Percentiles rank a stretch among this genome's conserved stretches.
phyloP scores from a whole-genome alignment of 495 filamentous ascomycete species.

The Astrothelium subdiscretum region DNA sequence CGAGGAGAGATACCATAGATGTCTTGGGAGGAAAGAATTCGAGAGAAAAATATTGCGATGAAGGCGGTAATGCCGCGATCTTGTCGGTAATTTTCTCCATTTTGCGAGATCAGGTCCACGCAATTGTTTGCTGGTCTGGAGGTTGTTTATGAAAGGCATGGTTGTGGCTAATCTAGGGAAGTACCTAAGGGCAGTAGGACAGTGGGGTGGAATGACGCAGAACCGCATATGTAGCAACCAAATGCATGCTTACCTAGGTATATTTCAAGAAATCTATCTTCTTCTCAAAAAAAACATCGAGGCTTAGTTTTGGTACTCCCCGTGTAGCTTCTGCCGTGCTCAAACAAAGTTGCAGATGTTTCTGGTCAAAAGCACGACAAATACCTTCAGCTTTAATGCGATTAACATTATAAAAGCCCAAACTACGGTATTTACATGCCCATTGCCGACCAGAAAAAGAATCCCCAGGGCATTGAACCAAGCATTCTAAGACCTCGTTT shows the following conservation, averaged over 20 bases:
- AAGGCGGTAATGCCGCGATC: conserved; percentile 76
- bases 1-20: conserved; percentile 47
- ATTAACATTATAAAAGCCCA: too few species aligned
- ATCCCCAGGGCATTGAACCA: background rate
- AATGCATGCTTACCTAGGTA: too few species aligned
- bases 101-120: background rate
- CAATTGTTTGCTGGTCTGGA: background rate
- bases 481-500: background rate
- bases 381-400: too few species aligned
- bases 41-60: conserved; percentile 81
- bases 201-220: background rate
- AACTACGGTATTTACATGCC: background rate
- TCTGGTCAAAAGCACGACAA: too few species aligned
- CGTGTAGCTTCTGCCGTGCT: too few species aligned
- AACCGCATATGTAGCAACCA: background rate
- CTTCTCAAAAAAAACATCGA: too few species aligned
- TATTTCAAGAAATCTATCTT: too few species aligned
- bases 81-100: conserved; percentile 97
- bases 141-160: background rate
- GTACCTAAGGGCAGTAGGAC: background rate
- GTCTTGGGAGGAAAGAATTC: conserved; percentile 99
- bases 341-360: too few species aligned
- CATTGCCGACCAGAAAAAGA: background rate
- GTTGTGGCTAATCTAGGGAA: background rate
- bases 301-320: too few species aligned